These are phyloP conservation scores for Exophiala spinifera DNA, from an alignment of 2,329 filamentous ascomycete species.

Conservation along the genomic window DNA sequence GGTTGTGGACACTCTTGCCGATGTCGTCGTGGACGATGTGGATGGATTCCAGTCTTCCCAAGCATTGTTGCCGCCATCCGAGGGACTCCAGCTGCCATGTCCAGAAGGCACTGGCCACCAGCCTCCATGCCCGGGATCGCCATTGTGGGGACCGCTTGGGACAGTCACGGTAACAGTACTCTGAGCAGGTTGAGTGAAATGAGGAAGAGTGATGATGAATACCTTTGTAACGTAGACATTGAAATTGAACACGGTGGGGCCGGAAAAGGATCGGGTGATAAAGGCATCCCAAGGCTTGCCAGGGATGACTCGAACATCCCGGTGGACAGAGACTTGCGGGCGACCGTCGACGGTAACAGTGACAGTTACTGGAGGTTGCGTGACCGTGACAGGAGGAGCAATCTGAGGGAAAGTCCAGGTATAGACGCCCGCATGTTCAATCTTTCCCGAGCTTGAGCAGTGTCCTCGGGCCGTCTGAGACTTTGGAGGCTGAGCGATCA, in stretches of 20 bases:
- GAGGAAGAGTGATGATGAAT: constrained; percentile 1
- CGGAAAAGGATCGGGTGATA: constrained; percentile 6
- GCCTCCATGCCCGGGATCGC: background rate
- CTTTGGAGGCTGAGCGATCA: constrained; percentile 2
- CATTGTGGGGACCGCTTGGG: background rate
- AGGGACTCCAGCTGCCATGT: background rate
- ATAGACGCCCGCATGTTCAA: constrained; percentile 7
- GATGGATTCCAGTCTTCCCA: constrained; percentile 7
- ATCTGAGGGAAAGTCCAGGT: constrained; percentile 15
- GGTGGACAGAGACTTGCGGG: background rate
- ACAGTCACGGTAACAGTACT: background rate
- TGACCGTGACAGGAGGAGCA: constrained; percentile 9
- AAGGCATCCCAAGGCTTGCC: constrained; percentile 7
- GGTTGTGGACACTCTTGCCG: background rate
- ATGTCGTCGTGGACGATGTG: background rate
- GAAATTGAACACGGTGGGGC: constrained; percentile 14
- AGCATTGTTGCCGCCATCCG: background rate
- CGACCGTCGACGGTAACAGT: constrained; percentile 5
- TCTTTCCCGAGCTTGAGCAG: constrained; percentile 1
- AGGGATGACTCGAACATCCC: background rate
- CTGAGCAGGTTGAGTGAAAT: background rate
- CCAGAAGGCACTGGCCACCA: constrained; percentile 4
- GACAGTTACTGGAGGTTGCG: background rate
- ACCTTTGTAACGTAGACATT: constrained; percentile 10
- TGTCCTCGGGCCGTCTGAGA: background rate